Evolutionary conservation across 129 eudicot genomes (phyloP).

Genomic region (Arctium minus): DNA sequence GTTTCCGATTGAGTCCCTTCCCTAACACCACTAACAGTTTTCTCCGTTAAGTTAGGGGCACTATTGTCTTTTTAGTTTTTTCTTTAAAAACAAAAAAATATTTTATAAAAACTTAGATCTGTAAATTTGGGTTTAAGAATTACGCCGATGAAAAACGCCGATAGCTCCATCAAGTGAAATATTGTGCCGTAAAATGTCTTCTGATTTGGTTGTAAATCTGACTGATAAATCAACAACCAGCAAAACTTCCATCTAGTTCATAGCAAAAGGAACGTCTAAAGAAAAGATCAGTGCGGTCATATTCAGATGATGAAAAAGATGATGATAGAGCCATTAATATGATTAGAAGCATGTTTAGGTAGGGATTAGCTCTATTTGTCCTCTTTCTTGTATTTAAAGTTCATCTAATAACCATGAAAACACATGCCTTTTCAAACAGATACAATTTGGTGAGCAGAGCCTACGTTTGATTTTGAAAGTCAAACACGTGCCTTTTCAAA

Average conservation of each 20-base stretch:
- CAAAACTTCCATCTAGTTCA: slow-evolving; percentile 27
- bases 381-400: background rate
- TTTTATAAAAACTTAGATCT: no score
- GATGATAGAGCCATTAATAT: slow-evolving; percentile 36
- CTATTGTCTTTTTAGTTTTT: no score
- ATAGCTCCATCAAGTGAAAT: background rate
- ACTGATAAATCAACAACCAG: slow-evolving; percentile 52
- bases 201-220: slow-evolving; percentile 15
- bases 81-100: no score
- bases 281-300: slow-evolving; percentile 44
- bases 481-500: no score
- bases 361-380: background rate
- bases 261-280: slow-evolving; percentile 36
- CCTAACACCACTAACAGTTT: no score
- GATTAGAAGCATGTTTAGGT: slow-evolving; percentile 83
- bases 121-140: no score
- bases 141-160: no score
- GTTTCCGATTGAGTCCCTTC: no score
- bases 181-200: background rate
- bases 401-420: background rate
- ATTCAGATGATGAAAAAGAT: slow-evolving; percentile 33
- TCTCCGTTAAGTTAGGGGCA: no score
- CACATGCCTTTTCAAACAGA: no score
- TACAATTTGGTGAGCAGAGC: no score
- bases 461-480: no score